phyloP scores from a whole-genome alignment of 768 basidiomycete species.

The Rhodocollybia butyracea region DNA sequence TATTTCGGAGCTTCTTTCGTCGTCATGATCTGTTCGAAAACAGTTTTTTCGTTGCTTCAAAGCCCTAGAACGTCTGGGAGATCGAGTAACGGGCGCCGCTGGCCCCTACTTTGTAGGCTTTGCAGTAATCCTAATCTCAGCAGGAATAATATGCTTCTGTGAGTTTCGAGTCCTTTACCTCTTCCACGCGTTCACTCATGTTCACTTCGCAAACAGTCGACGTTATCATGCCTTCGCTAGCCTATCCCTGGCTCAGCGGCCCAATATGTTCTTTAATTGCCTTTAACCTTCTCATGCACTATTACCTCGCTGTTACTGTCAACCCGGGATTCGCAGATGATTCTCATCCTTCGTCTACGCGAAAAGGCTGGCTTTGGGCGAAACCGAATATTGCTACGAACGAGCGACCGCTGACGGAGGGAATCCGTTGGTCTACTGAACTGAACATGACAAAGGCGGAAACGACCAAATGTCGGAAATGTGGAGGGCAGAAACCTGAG shows the following conservation, averaged over 20 bases:
- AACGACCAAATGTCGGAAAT: constrained; percentile 64
- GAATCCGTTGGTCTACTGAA: constrained; percentile 48
- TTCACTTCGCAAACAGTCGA: constrained; percentile 52
- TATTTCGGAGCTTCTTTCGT: too few species aligned
- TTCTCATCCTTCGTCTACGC: constrained; percentile 36
- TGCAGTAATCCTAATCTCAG: constrained; percentile 68
- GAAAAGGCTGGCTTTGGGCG: constrained; percentile 58
- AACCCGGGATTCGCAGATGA: constrained; percentile 79
- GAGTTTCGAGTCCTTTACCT: constrained; percentile 27
- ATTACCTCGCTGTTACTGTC: constrained; percentile 81
- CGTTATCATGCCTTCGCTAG: constrained; percentile 66
- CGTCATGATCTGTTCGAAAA: constrained; percentile 43
- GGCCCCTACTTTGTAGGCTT: constrained; percentile 87
- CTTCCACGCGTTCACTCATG: neutral
- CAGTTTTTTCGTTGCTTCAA: constrained; percentile 53
- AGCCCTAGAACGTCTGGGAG: constrained; percentile 67
- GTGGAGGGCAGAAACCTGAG: constrained; percentile 71
- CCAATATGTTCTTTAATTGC: constrained; percentile 76
- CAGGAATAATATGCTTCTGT: constrained; percentile 82
- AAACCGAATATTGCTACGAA: constrained; percentile 26
- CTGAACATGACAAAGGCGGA: constrained; percentile 52
- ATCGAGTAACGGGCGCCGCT: constrained; percentile 83
- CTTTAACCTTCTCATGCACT: constrained; percentile 75
- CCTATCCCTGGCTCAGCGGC: constrained; percentile 53
- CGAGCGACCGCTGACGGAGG: constrained; percentile 30